These are phyloP conservation scores for Avicennia marina DNA, from an alignment of 257 asterid species.

Conservation along the genomic window DNA sequence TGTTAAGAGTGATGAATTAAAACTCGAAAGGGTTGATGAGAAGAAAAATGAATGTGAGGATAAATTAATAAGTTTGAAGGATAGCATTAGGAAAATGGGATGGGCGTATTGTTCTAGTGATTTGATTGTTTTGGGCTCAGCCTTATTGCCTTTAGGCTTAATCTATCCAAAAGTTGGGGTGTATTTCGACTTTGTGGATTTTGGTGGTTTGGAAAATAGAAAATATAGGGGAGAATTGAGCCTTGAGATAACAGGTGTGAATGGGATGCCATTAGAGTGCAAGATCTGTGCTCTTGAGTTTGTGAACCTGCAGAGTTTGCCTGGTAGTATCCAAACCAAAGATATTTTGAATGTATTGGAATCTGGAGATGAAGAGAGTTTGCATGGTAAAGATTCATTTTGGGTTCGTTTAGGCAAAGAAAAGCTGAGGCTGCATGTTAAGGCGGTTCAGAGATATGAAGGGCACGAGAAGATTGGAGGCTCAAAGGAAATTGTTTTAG, in stretches of 20 bases:
- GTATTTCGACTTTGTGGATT: constrained; percentile 29
- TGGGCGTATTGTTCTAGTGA: constrained; percentile 82
- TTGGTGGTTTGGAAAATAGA: constrained; percentile 23
- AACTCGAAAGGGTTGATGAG: constrained; percentile 16
- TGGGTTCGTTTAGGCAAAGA: constrained; percentile 35
- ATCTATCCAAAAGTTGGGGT: constrained; percentile 68
- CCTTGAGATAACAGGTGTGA: constrained; percentile 66
- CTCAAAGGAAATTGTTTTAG: constrained; percentile 41
- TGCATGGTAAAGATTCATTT: constrained; percentile 24
- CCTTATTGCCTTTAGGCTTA: constrained; percentile 71
- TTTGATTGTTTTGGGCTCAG: constrained; percentile 61
- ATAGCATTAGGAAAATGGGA: constrained; percentile 44
- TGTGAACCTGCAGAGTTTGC: constrained; percentile 31
- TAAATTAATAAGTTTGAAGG: constrained; percentile 24
- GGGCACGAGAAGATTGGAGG: constrained; percentile 28
- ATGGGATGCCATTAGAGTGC: constrained; percentile 66
- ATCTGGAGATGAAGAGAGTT: constrained; percentile 33
- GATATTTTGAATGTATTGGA: constrained; percentile 25
- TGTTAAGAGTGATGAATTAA: constrained; percentile 34
- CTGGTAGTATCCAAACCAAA: constrained; percentile 25
- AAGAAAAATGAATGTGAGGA: constrained; percentile 22
- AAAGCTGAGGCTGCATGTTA: constrained; percentile 47
- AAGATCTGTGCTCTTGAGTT: constrained; percentile 74
- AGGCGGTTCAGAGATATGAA: constrained; percentile 42
- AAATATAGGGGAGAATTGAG: constrained; percentile 41